phyloP scores from a whole-genome alignment of 305 asterid genomes.

The Fraxinus platypoda region DNA sequence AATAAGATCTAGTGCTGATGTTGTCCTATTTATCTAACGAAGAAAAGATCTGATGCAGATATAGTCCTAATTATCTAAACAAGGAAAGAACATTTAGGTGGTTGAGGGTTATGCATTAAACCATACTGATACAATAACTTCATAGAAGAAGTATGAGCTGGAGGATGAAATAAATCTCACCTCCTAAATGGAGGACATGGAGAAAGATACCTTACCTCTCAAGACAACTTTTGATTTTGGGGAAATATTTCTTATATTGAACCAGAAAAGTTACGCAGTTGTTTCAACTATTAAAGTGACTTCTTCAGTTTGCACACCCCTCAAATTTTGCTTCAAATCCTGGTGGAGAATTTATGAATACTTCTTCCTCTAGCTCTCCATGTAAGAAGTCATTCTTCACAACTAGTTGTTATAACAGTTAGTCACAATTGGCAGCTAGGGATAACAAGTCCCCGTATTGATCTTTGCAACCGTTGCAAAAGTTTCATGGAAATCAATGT shows the following conservation, averaged over 20 bases:
- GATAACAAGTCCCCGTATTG: background rate
- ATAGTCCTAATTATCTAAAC: background rate
- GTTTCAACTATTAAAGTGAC: too few relatives aligned
- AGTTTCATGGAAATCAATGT: background rate
- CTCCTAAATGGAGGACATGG: background rate
- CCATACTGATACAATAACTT: background rate
- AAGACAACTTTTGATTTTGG: background rate
- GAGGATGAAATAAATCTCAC: background rate
- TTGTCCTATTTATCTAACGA: background rate
- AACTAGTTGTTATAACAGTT: background rate
- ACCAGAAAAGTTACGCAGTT: too few relatives aligned
- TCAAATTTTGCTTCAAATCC: background rate
- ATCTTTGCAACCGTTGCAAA: background rate
- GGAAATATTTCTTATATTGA: background rate
- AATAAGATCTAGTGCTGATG: background rate
- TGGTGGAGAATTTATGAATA: background rate
- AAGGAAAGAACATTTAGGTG: background rate
- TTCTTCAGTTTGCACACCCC: background rate
- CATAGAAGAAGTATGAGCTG: background rate
- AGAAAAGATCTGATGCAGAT: background rate
- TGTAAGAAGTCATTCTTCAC: background rate
- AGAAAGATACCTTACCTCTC: background rate
- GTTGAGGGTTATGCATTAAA: background rate
- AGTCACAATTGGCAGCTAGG: background rate
- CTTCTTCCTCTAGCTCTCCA: background rate